Evolutionary conservation across 2,329 filamentous ascomycete genomes (phyloP).

Genomic region (Thielaviopsis populi): DNA sequence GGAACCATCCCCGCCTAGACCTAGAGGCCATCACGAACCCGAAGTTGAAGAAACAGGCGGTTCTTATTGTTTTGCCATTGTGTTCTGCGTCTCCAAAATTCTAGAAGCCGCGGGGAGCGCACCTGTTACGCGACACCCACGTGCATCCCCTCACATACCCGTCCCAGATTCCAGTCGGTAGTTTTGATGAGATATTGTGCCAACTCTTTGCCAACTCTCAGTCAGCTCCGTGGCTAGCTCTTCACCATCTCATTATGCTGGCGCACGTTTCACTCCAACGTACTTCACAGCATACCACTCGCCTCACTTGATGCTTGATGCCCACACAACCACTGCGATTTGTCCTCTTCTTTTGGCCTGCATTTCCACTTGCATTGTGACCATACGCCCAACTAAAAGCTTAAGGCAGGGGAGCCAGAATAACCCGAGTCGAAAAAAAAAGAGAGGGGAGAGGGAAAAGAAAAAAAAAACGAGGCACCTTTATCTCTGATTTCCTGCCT

Average conservation of each 20-base stretch:
- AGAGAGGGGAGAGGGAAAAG: background rate
- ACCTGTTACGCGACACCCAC: too few species aligned
- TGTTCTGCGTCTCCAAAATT: too few species aligned
- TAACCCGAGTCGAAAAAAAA: background rate
- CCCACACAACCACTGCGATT: background rate
- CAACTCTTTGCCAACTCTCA: too few species aligned
- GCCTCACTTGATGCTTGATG: background rate
- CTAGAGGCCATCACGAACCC: background rate
- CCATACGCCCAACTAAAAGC: conserved; percentile 3
- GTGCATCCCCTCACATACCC: too few species aligned
- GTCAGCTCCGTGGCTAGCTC: too few species aligned
- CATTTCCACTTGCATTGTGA: conserved; percentile 5
- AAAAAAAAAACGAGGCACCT: background rate
- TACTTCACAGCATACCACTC: background rate
- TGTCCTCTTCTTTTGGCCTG: background rate
- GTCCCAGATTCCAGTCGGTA: too few species aligned
- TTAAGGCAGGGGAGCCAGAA: conserved; percentile 3
- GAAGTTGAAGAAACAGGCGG: too few species aligned
- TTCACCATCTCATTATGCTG: too few species aligned
- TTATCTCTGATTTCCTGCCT: conserved; percentile 4
- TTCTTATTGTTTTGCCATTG: too few species aligned
- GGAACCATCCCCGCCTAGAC: background rate
- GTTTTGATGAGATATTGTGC: too few species aligned
- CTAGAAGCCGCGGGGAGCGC: too few species aligned
- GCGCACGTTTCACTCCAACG: too few species aligned